phyloP scores from a whole-genome alignment of 495 filamentous ascomycete genomes.

The Penicillium atrosanguineum region DNA sequence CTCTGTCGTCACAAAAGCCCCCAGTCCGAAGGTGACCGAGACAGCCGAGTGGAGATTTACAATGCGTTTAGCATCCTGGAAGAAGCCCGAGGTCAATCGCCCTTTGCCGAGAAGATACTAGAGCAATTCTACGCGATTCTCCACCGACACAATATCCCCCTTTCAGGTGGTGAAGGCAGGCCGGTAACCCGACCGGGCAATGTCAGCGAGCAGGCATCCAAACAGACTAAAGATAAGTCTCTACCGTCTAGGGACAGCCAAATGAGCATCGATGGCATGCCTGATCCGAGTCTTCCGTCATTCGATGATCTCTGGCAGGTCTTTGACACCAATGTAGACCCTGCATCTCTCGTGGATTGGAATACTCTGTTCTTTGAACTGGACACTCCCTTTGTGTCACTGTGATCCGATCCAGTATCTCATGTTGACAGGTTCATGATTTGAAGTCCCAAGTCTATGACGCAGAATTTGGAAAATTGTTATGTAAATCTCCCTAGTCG shows the following conservation, averaged over 20 bases:
- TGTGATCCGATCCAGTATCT: background rate
- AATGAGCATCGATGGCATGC: background rate
- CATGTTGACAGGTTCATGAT: no score
- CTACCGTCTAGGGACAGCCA: background rate
- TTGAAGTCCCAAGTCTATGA: background rate
- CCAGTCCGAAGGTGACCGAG: constrained; percentile 11
- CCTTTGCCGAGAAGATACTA: constrained; percentile 31
- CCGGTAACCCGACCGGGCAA: background rate
- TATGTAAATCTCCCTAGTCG: background rate
- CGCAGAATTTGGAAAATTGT: background rate
- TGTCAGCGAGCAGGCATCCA: background rate
- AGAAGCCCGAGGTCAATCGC: constrained; percentile 29
- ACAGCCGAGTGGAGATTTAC: constrained; percentile 26
- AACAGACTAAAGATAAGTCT: background rate
- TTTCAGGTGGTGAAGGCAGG: background rate
- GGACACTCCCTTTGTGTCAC: constrained; percentile 18
- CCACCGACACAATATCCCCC: constrained; percentile 24
- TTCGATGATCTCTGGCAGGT: constrained; percentile 25
- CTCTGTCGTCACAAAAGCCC: constrained; percentile 24
- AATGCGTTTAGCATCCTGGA: constrained; percentile 35
- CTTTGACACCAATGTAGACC: constrained; percentile 19
- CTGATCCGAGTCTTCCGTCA: constrained; percentile 10
- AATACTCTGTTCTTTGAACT: constrained; percentile 19
- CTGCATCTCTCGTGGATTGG: constrained; percentile 20
- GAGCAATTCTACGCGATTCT: constrained; percentile 33